phyloP scores from a whole-genome alignment of 805 yeast genomes.

The Ogataea nakhonphanomensis region DNA sequence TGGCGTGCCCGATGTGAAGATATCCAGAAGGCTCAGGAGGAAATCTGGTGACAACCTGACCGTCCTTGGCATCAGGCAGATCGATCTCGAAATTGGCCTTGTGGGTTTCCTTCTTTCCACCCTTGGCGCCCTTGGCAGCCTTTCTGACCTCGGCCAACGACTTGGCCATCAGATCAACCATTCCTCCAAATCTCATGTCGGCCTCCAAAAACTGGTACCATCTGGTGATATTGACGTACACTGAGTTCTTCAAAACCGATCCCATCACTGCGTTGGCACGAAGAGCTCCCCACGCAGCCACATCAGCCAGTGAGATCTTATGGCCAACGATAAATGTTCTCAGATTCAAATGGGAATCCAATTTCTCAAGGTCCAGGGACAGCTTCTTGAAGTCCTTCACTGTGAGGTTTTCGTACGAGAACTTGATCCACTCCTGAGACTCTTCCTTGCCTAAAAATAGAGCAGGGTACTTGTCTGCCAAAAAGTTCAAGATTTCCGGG shows the following conservation, averaged over 20 bases:
- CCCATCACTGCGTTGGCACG: constrained; percentile 94
- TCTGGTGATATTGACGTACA: constrained; percentile 82
- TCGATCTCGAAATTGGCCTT: constrained; percentile 95
- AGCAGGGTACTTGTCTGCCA: constrained; percentile 53
- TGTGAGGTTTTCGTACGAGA: constrained; percentile 64
- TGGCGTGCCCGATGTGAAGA: constrained; percentile 98
- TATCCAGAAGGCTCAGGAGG: constrained; percentile 99
- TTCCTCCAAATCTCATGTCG: constrained; percentile 63
- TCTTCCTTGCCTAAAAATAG: constrained; percentile 36
- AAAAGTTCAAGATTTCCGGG: constrained; percentile 42
- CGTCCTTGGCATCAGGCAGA: constrained; percentile 85
- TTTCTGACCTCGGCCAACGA: constrained; percentile 73
- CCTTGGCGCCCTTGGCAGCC: constrained; percentile 47
- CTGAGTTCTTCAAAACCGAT: constrained; percentile 79
- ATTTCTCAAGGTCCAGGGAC: constrained; percentile 68
- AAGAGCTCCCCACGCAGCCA: constrained; percentile 89
- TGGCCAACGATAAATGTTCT: constrained; percentile 75
- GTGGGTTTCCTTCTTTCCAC: constrained; percentile 79
- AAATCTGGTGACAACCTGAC: constrained; percentile 97
- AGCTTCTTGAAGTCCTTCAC: constrained; percentile 88
- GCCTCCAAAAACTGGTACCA: constrained; percentile 83
- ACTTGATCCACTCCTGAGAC: constrained; percentile 61
- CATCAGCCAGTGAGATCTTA: constrained; percentile 70
- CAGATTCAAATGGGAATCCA: constrained; percentile 81
- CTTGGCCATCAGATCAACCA: constrained; percentile 63